Evolutionary conservation across 495 filamentous ascomycete genomes (phyloP).

Genomic region (Clavariopsis aquatica): DNA sequence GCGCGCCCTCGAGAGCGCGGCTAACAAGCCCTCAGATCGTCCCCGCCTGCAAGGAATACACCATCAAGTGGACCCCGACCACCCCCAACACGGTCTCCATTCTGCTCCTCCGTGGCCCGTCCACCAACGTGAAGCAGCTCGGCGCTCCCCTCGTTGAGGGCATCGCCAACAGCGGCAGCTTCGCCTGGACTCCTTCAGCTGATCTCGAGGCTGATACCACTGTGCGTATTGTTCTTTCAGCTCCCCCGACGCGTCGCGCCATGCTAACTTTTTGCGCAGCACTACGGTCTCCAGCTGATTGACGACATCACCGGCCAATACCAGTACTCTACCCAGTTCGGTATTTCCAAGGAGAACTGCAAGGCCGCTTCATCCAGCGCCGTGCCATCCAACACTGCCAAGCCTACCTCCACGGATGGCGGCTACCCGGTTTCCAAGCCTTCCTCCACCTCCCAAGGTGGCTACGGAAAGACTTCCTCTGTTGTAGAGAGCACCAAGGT

Average conservation of each 20-base stretch:
- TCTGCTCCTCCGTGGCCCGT: conserved; percentile 63
- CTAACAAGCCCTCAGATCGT: conserved; percentile 44
- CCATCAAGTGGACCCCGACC: conserved; percentile 61
- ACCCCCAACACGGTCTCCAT: conserved; percentile 57
- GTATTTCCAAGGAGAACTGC: conserved; percentile 53
- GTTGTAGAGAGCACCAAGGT: conserved; percentile 37
- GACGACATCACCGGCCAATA: conserved; percentile 62
- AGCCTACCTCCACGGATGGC: conserved; percentile 2
- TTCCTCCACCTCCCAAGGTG: conserved; percentile 22
- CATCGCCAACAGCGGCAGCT: conserved; percentile 61
- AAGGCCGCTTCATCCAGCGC: conserved; percentile 16
- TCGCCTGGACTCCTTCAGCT: conserved; percentile 57
- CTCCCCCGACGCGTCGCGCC: neutral
- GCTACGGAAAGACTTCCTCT: conserved; percentile 20
- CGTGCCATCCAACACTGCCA: conserved; percentile 30
- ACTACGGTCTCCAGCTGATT: conserved; percentile 67
- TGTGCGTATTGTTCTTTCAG: neutral
- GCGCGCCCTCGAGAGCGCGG: neutral
- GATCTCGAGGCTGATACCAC: conserved; percentile 51
- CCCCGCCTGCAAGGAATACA: conserved; percentile 57
- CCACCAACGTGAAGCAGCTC: conserved; percentile 56
- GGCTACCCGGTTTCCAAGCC: conserved; percentile 23
- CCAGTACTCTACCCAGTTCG: conserved; percentile 72
- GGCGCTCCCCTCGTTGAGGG: conserved; percentile 56
- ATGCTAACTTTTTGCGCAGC: neutral